Percentiles rank a stretch among this genome's conserved stretches.
These are phyloP conservation scores for Claviceps citrina DNA, from an alignment of 2,329 filamentous ascomycete species.

Conservation along the genomic window DNA sequence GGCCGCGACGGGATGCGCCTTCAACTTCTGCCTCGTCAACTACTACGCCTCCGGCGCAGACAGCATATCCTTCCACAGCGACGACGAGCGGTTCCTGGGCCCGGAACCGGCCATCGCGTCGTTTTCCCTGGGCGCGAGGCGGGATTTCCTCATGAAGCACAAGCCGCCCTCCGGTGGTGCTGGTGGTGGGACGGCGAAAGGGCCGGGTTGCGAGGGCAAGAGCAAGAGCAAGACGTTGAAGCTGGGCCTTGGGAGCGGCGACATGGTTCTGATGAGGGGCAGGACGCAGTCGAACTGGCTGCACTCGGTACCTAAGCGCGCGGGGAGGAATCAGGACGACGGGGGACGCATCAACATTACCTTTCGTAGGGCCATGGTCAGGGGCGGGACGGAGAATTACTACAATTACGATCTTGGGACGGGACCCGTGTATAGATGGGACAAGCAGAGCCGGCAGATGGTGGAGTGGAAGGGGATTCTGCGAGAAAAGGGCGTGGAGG, in stretches of 20 bases:
- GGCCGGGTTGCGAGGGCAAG: conserved; percentile 8
- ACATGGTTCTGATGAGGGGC: conserved; percentile 68
- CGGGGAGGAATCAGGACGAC: conserved; percentile 45
- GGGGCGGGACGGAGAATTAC: conserved; percentile 65
- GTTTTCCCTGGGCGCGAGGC: conserved; percentile 53
- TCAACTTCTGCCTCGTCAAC: conserved; percentile 70
- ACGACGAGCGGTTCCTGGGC: conserved; percentile 66
- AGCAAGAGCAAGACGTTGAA: conserved; percentile 30
- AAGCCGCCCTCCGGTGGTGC: conserved; percentile 35
- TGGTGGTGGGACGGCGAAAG: conserved; percentile 12
- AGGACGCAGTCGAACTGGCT: conserved; percentile 62
- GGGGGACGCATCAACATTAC: conserved; percentile 63
- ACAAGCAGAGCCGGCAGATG: conserved; percentile 37
- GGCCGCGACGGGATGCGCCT: conserved; percentile 46
- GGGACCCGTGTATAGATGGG: conserved; percentile 55
- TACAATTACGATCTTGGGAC: conserved; percentile 69
- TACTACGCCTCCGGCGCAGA: conserved; percentile 68
- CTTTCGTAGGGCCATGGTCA: conserved; percentile 55
- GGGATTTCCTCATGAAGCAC: conserved; percentile 69
- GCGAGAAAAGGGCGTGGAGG: conserved; percentile 1
- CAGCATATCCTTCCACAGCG: conserved; percentile 65
- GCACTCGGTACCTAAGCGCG: conserved; percentile 63
- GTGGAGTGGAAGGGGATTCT: conserved; percentile 18
- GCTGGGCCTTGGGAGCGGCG: conserved; percentile 45
- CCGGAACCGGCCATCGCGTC: conserved; percentile 56